Conservation (phyloP, 2,329 filamentous ascomycete genomes). For the Botrytis galanthina region DNA sequence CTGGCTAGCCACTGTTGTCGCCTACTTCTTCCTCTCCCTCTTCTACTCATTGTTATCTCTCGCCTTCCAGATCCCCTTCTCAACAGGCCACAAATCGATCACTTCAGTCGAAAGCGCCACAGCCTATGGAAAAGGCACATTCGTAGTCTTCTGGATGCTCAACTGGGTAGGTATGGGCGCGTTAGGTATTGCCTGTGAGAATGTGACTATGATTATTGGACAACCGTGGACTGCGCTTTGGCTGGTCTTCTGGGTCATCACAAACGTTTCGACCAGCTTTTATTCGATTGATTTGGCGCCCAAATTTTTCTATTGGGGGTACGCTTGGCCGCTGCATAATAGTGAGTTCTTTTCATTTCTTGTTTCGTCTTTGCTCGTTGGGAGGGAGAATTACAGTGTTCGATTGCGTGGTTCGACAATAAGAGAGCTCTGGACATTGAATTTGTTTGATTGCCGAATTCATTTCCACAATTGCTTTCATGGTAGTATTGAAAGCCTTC, state of each 20-base stretch:
- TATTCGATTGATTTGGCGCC: conserved; percentile 59
- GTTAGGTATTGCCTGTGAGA: conserved; percentile 62
- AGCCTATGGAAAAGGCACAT: conserved; percentile 56
- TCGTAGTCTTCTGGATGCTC: conserved; percentile 62
- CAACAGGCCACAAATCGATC: conserved; percentile 46
- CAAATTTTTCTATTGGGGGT: conserved; percentile 59
- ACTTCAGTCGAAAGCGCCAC: conserved; percentile 46
- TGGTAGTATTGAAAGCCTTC: too few relatives aligned
- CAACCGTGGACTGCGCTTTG: conserved; percentile 41
- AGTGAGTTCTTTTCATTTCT: conserved; percentile 39
- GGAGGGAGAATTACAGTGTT: not conserved
- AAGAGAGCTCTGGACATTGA: too few relatives aligned
- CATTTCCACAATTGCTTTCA: too few relatives aligned
- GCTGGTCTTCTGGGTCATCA: conserved; percentile 43
- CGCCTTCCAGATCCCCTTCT: conserved; percentile 62
- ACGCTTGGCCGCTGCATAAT: conserved; percentile 62
- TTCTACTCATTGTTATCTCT: conserved; percentile 63
- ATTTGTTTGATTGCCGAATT: too few relatives aligned
- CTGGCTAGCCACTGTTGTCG: conserved; percentile 52
- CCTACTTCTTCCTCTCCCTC: conserved; percentile 61
- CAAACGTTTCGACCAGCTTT: conserved; percentile 60
- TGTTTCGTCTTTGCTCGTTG: not conserved
- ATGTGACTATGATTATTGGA: conserved; percentile 62
- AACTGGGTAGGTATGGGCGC: conserved; percentile 63
- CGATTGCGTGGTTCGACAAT: too few relatives aligned